Conservation (phyloP, 228 moss, liverwort and hornwort genomes). For the Sphagnum fallax region DNA sequence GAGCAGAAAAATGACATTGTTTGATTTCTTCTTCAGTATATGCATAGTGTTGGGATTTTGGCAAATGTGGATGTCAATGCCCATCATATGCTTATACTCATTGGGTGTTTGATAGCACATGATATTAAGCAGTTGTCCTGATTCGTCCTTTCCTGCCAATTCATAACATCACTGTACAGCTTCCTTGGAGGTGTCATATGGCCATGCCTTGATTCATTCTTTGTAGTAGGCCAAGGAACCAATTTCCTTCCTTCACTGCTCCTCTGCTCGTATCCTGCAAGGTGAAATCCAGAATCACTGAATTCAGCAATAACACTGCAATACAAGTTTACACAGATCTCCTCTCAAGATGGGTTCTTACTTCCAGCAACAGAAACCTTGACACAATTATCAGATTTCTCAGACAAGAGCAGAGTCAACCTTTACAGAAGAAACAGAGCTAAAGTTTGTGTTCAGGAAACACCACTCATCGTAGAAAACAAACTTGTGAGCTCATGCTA, state of each 20-base stretch:
- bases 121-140: constrained; percentile 84
- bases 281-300: background rate
- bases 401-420: background rate
- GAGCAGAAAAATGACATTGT: constrained; percentile 36
- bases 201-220: constrained; percentile 84
- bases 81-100: constrained; percentile 80
- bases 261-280: constrained; percentile 75
- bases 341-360: too few species aligned
- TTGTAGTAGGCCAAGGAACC: constrained; percentile 78
- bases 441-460: background rate
- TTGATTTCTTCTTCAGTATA: constrained; percentile 76
- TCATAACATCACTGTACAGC: constrained; percentile 42
- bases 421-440: background rate
- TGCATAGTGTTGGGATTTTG: constrained; percentile 89
- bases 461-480: constrained; percentile 90
- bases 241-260: constrained; percentile 48
- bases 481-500: constrained; percentile 86
- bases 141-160: constrained; percentile 61
- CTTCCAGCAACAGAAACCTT: background rate
- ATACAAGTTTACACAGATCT: background rate
- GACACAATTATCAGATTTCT: background rate
- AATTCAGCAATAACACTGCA: background rate
- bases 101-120: constrained; percentile 56
- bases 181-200: constrained; percentile 56
- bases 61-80: constrained; percentile 77